phyloP scores from a whole-genome alignment of 371 early-diverging fungal species.

The Mortierella sp. region DNA sequence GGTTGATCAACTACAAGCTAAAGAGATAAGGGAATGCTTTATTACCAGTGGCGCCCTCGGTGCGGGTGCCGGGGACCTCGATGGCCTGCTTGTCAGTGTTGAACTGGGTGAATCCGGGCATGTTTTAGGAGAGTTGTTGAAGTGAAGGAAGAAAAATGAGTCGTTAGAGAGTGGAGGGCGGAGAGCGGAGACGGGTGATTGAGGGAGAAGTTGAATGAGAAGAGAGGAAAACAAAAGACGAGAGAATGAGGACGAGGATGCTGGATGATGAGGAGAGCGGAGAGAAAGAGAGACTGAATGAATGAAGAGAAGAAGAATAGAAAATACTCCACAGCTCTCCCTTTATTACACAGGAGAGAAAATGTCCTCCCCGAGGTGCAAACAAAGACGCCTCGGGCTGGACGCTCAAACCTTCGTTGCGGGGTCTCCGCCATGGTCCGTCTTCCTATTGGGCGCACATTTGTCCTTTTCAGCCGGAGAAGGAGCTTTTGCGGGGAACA shows the following conservation, averaged over 20 bases:
- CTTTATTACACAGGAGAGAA: background rate
- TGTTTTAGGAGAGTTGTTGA: background rate
- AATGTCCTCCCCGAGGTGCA: background rate
- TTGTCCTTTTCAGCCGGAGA: background rate
- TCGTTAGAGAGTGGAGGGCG: background rate
- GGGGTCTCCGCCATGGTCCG: constrained; percentile 12
- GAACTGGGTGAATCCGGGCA: constrained; percentile 23
- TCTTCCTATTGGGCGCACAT: constrained; percentile 1
- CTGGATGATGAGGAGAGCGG: background rate
- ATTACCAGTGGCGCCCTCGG: constrained; percentile 49
- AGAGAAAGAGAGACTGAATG: background rate
- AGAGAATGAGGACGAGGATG: background rate
- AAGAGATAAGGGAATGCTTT: background rate
- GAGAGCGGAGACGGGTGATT: background rate
- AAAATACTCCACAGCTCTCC: background rate
- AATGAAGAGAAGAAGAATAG: background rate
- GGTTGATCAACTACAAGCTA: no score
- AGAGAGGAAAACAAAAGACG: background rate
- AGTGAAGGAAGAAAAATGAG: background rate
- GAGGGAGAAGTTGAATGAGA: background rate
- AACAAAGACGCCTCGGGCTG: background rate
- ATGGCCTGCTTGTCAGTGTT: constrained; percentile 25
- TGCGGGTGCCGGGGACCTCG: constrained; percentile 42
- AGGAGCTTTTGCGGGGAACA: background rate
- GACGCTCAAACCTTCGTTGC: background rate